Conservation (phyloP, 257 asterid genomes). For the Linderniella brevidens region DNA sequence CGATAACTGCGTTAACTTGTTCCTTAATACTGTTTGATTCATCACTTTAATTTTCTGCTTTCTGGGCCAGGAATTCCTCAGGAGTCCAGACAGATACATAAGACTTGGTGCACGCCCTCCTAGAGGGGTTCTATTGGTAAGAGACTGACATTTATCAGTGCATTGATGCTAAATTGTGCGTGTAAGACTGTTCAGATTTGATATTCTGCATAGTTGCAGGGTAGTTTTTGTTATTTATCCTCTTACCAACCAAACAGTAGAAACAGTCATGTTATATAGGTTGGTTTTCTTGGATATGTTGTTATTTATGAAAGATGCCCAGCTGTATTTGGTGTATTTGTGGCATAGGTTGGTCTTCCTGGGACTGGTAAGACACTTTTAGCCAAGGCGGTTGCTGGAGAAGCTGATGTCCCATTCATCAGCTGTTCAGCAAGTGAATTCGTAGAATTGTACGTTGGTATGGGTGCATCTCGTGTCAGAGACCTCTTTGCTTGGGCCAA, state of each 20-base stretch:
- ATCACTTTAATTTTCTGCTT: slow-evolving; percentile 1
- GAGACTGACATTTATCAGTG: too few species aligned
- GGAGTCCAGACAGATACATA: slow-evolving; percentile 76
- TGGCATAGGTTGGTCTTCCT: slow-evolving; percentile 84
- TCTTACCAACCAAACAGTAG: too few species aligned
- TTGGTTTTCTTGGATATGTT: too few species aligned
- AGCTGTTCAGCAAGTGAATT: slow-evolving; percentile 99
- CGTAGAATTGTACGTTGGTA: slow-evolving; percentile 96
- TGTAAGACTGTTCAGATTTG: too few species aligned
- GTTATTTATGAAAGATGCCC: too few species aligned
- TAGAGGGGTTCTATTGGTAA: slow-evolving; percentile 97
- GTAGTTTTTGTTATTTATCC: too few species aligned
- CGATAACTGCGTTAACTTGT: neutral
- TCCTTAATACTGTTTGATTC: neutral
- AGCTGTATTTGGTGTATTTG: neutral
- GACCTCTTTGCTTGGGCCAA: slow-evolving; percentile 97
- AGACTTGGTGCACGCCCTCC: slow-evolving; percentile 99
- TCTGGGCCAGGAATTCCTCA: slow-evolving; percentile 73
- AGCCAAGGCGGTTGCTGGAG: slow-evolving; percentile 99
- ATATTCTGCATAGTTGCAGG: too few species aligned
- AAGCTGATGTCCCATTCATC: slow-evolving; percentile 94
- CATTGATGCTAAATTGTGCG: too few species aligned
- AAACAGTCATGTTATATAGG: too few species aligned
- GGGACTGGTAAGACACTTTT: slow-evolving; percentile 99
- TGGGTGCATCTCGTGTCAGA: slow-evolving; percentile 99